Conservation (phyloP, 2,329 filamentous ascomycete species). For the Tolypocladium ophioglossoides region DNA sequence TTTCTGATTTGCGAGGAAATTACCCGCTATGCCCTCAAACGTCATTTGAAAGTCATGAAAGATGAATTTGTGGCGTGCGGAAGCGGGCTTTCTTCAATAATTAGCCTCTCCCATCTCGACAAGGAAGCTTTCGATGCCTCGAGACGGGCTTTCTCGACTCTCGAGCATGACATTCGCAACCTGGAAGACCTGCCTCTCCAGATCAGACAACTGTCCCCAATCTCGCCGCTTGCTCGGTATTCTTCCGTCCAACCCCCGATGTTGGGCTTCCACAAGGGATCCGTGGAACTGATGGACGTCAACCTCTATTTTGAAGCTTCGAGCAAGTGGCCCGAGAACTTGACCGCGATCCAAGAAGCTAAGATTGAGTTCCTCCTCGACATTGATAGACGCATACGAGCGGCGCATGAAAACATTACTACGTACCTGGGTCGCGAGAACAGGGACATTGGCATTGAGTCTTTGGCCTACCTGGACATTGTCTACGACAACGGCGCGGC, state of each 20-base stretch:
- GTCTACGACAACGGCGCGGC: constrained; percentile 58
- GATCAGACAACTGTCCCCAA: constrained; percentile 66
- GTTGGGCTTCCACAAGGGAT: constrained; percentile 32
- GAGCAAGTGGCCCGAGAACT: constrained; percentile 83
- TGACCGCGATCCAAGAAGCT: constrained; percentile 82
- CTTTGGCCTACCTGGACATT: constrained; percentile 75
- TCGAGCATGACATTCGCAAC: constrained; percentile 67
- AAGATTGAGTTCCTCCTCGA: constrained; percentile 84
- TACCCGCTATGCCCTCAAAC: constrained; percentile 55
- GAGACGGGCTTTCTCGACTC: constrained; percentile 56
- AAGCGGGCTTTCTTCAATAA: constrained; percentile 36
- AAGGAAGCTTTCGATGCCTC: constrained; percentile 55
- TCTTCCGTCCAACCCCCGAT: constrained; percentile 42
- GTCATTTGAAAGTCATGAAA: constrained; percentile 54
- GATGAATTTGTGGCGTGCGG: constrained; percentile 42
- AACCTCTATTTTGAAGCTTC: constrained; percentile 90
- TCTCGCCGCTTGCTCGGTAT: constrained; percentile 64
- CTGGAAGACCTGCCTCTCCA: constrained; percentile 82
- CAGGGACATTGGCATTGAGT: constrained; percentile 54
- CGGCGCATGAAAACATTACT: constrained; percentile 47
- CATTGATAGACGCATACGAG: constrained; percentile 60
- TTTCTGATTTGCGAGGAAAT: constrained; percentile 71
- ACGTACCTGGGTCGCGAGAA: constrained; percentile 77
- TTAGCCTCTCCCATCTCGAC: constrained; percentile 36
- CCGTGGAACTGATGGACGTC: constrained; percentile 56